phyloP scores from a whole-genome alignment of 2,329 filamentous ascomycete genomes.

The Aotearoamyces nothofagi region DNA sequence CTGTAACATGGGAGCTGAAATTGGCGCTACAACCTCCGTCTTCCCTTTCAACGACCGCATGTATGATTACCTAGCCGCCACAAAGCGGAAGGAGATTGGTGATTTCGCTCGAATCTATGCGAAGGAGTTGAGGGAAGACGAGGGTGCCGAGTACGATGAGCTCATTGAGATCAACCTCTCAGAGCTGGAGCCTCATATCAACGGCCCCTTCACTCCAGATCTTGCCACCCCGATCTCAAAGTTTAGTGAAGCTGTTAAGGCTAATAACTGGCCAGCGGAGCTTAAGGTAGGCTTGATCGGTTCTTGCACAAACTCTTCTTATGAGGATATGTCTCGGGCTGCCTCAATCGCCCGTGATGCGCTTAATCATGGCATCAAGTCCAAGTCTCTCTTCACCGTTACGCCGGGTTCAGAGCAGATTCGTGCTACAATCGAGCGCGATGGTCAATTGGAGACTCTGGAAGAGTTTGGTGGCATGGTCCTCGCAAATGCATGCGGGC shows the following conservation, averaged over 20 bases:
- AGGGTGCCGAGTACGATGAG: conserved; percentile 90
- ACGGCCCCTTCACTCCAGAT: conserved; percentile 97
- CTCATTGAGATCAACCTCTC: conserved; percentile 91
- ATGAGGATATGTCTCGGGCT: conserved; percentile 84
- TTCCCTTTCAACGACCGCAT: conserved; percentile 98
- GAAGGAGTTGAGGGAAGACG: conserved; percentile 71
- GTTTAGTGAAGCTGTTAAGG: conserved; percentile 87
- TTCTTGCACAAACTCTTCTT: conserved; percentile 87
- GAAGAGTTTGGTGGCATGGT: conserved; percentile 94
- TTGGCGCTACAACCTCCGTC: conserved; percentile 77
- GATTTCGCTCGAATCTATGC: conserved; percentile 79
- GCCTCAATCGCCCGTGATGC: conserved; percentile 87
- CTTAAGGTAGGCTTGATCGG: conserved; percentile 95
- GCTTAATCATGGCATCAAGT: conserved; percentile 81
- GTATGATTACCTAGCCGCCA: conserved; percentile 89
- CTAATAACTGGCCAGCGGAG: conserved; percentile 91
- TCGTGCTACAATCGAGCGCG: conserved; percentile 74
- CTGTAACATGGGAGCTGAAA: conserved; percentile 56
- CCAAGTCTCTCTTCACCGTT: conserved; percentile 85
- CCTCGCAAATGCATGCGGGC: conserved; percentile 87
- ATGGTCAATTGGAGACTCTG: conserved; percentile 85
- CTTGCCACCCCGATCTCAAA: conserved; percentile 95
- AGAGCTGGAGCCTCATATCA: conserved; percentile 94
- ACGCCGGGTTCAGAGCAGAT: conserved; percentile 97
- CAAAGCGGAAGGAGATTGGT: conserved; percentile 80